Conservation (phyloP, 768 basidiomycete genomes). For the Austroboletus eburneus region DNA sequence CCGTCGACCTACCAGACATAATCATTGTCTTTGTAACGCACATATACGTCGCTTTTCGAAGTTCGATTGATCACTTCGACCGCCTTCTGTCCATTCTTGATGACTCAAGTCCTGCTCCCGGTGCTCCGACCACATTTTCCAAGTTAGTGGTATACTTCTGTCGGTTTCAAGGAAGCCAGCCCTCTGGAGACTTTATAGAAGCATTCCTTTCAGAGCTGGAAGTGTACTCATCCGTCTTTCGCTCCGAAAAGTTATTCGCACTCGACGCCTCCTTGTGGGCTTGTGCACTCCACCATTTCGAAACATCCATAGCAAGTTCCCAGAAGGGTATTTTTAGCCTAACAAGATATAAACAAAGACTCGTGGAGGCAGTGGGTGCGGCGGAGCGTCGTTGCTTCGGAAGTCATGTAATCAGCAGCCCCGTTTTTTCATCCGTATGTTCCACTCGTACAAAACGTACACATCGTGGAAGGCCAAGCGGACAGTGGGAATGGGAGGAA, state of each 20-base stretch:
- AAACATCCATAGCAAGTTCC: constrained; percentile 27
- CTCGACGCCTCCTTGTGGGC: constrained; percentile 53
- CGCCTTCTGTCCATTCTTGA: constrained; percentile 24
- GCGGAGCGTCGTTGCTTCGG: constrained; percentile 49
- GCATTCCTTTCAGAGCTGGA: constrained; percentile 22
- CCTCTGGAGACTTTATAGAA: constrained; percentile 14
- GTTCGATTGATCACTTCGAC: constrained; percentile 3
- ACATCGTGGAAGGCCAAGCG: constrained; percentile 17
- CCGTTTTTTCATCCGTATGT: constrained; percentile 8
- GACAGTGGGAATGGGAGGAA: constrained; percentile 48
- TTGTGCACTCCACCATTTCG: constrained; percentile 46
- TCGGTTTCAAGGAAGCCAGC: constrained; percentile 7
- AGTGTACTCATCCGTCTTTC: constrained; percentile 29
- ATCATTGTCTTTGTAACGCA: constrained; percentile 21
- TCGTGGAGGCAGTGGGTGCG: constrained; percentile 47
- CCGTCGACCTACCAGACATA: constrained; percentile 22
- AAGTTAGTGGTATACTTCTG: constrained; percentile 23
- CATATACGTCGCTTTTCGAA: constrained; percentile 12
- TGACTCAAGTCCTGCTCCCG: constrained; percentile 25
- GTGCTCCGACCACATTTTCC: constrained; percentile 30
- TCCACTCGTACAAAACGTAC: constrained; percentile 1
- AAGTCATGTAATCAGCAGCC: constrained; percentile 12
- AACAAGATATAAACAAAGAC: constrained; percentile 33
- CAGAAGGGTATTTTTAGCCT: constrained; percentile 23
- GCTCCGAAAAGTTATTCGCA: constrained; percentile 31